These are phyloP conservation scores for Gautieria morchelliformis DNA, from an alignment of 768 basidiomycete genomes.

Conservation along the genomic window DNA sequence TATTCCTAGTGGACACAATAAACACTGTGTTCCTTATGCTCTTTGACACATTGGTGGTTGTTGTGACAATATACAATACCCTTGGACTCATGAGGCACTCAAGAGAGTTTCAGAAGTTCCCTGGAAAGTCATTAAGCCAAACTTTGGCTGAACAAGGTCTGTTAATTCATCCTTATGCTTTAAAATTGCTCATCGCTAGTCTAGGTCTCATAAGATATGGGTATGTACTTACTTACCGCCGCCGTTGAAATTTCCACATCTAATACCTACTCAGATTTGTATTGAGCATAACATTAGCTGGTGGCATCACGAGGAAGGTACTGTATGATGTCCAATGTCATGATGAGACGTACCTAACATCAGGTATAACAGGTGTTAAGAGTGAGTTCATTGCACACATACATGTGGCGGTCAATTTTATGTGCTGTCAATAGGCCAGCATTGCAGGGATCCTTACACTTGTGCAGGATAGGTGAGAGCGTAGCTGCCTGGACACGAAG, in stretches of 20 bases:
- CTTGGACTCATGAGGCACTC: no score
- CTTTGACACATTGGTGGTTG: neutral
- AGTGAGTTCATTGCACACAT: neutral
- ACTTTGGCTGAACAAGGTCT: neutral
- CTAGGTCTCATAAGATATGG: neutral
- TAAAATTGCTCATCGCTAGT: neutral
- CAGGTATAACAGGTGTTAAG: neutral
- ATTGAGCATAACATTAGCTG: neutral
- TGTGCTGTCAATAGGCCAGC: neutral
- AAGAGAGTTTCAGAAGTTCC: neutral
- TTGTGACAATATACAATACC: neutral
- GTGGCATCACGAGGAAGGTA: neutral
- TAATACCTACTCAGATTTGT: neutral
- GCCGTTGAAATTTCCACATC: neutral
- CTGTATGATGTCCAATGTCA: neutral
- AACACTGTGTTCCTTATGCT: neutral
- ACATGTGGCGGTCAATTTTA: neutral
- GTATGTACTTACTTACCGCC: neutral
- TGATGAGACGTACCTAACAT: neutral
- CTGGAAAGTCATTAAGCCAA: neutral
- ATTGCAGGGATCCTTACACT: neutral
- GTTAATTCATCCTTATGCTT: neutral
- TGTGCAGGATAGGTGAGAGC: neutral
- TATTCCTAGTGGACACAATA: neutral
- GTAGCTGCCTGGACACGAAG: neutral